Base-by-base conservation (phyloP, 345 rosid genomes). In the Euphorbia pulcherrima region DNA sequence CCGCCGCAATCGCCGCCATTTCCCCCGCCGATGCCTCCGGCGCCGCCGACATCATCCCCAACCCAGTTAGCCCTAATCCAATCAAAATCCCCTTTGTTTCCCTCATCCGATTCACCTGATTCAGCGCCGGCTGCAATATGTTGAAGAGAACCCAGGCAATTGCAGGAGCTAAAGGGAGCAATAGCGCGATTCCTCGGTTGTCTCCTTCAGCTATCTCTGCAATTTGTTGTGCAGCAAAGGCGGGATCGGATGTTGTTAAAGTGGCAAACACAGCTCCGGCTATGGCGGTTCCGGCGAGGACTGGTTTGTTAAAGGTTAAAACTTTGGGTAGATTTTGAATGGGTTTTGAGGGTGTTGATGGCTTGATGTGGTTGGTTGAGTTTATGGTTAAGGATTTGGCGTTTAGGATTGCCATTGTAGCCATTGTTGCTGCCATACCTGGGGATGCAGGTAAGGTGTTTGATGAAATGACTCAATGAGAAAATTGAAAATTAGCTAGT, bases 181-280 rank as follows among this genome's bases (percentile, higher is more conserved):
- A 76, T 13, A 94, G 87, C 1, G 97, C 95, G 2, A 85, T 11
- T 8, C 99, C 99, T 10, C 99, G 89, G 82, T 85, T 94, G 79
- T 93, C 98, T 8, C 87, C 90, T 46, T 83, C 92, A 0, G 91
- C 84, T 52, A 90, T 78, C 8, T 85, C 83, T 1, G 97, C 90
- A 37, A 93, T 82, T 59, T 90, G 96, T 44, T 90, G 96, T 1
- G 88, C 97, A 2, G 98, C 97, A n/a, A 87, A 60, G 21, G 98
- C 97, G 0, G 98, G 82, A 39, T 93, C 94, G 0, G 85, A 81
- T 29, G 83, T 72, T 74, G 86, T 80, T 64, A 90, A 72, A 29
- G 90, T 56, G 0, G 98, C 81, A 82, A 93, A 93, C 62, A 93
- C 76, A 24, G 91, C 95, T 35, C 94, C 97, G 0, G 97, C 98